A percentile compares a stretch with the other conserved stretches of the same genome.
Conservation (phyloP, 768 basidiomycete genomes). For the Hydnomerulius pinastri region DNA sequence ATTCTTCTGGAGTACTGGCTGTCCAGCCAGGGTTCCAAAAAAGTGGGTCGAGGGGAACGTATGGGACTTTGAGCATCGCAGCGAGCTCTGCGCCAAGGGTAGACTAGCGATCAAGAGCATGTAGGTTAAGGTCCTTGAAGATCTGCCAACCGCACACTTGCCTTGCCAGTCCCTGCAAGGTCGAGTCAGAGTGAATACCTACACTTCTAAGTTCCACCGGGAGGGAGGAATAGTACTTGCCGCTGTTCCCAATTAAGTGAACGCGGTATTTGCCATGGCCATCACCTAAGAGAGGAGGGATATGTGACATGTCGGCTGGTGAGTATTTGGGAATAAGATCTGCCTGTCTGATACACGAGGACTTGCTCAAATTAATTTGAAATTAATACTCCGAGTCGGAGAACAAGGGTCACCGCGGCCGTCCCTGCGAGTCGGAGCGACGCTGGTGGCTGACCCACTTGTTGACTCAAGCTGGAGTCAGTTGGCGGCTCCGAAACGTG, state of each 20-base stretch:
- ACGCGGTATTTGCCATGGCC: conserved; percentile 44
- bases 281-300: conserved; percentile 45
- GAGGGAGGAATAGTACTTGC: conserved; percentile 31
- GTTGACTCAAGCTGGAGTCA: too few relatives aligned
- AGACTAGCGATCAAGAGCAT: conserved; percentile 34
- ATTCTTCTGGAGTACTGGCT: conserved; percentile 27
- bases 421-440: too few relatives aligned
- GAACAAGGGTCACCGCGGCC: too few relatives aligned
- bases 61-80: conserved; percentile 42
- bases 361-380: too few relatives aligned
- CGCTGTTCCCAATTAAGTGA: conserved; percentile 51
- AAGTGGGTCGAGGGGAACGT: conserved; percentile 46
- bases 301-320: neutral
- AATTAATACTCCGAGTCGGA: too few relatives aligned
- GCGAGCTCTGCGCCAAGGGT: conserved; percentile 47
- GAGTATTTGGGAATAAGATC: too few relatives aligned
- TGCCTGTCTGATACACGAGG: too few relatives aligned
- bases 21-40: conserved; percentile 50
- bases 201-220: neutral
- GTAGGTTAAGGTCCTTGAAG: too few relatives aligned
- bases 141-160: conserved; percentile 13
- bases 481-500: too few relatives aligned
- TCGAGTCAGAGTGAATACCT: neutral
- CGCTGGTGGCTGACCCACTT: too few relatives aligned
- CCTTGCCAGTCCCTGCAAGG: conserved; percentile 37